Base-by-base conservation (phyloP, 192 early-diverging fungal genomes). In the Kickxella alabastrina region DNA sequence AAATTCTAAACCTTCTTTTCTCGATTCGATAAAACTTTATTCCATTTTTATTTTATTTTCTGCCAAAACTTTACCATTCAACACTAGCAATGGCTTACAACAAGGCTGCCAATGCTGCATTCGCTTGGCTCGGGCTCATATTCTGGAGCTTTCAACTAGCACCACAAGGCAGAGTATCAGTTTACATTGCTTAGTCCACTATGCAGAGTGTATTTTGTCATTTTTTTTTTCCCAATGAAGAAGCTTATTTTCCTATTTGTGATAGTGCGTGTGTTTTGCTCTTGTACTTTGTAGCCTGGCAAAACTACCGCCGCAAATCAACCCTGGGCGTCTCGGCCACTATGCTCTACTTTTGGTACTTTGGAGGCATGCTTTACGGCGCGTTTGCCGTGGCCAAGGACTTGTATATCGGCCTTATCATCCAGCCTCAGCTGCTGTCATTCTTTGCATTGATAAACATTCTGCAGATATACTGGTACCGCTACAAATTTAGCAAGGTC, bases 31-130 rank as follows among this genome's bases (percentile, higher is more conserved):
- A n/a, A n/a, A n/a, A n/a, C n/a, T n/a, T n/a, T n/a, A n/a, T n/a
- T n/a, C n/a, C n/a, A n/a, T n/a, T n/a, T n/a, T n/a, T n/a, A n/a
- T n/a, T n/a, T n/a, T n/a, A n/a, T n/a, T n/a, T n/a, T n/a, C n/a
- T n/a, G n/a, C n/a, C n/a, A n/a, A n/a, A n/a, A n/a, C n/a, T n/a
- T n/a, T n/a, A n/a, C n/a, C n/a, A n/a, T n/a, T n/a, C n/a, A n/a
- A n/a, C n/a, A n/a, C n/a, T n/a, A n/a, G n/a, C n/a, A n/a, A 75
- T 75, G 72, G 52, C 54, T 4, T 75, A 75, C 40, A 75, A 75
- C 50, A 52, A 59, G 37, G 48, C 62, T 17, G 65, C 72, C 7
- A 65, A 75, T 15, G 44, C 37, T 14, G 57, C 50, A 2, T 75
- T 65, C 35, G 73, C 73, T 4, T 75, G 73, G 73, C 56, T 75